These are phyloP conservation scores for Pyrus hybrid DNA, from an alignment of 331 rosid genomes.

Conservation along the genomic window DNA sequence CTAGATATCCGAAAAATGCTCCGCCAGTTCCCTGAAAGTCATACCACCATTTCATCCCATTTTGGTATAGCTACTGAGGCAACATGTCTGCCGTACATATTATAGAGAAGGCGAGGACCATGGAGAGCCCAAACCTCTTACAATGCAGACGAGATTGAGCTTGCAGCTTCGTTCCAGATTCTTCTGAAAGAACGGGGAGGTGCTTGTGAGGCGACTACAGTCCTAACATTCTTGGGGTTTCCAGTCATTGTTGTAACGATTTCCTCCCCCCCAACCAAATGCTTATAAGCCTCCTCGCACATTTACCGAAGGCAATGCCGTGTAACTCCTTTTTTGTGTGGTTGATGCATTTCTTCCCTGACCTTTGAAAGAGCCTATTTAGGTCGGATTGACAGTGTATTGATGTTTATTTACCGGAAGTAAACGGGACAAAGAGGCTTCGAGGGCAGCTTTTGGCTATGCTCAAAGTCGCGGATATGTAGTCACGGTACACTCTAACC, in stretches of 20 bases:
- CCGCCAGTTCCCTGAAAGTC: slow-evolving; percentile 71
- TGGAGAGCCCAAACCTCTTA: background rate
- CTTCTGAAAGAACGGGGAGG: slow-evolving; percentile 18
- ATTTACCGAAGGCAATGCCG: slow-evolving; percentile 5
- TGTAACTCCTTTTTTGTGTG: slow-evolving; percentile 26
- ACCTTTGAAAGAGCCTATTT: background rate
- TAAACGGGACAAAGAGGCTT: background rate
- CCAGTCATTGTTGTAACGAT: slow-evolving; percentile 15
- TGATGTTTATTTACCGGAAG: slow-evolving; percentile 3
- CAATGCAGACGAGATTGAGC: background rate
- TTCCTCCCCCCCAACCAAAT: background rate
- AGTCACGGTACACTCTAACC: background rate
- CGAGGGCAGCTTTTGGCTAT: background rate
- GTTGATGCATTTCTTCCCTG: slow-evolving; percentile 11
- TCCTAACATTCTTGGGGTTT: slow-evolving; percentile 26
- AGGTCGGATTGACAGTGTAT: slow-evolving; percentile 7
- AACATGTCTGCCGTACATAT: slow-evolving; percentile 31
- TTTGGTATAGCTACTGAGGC: slow-evolving; percentile 32
- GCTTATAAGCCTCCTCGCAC: slow-evolving; percentile 15
- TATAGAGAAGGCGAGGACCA: slow-evolving; percentile 16
- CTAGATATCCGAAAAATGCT: slow-evolving; percentile 76
- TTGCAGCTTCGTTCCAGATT: slow-evolving; percentile 16
- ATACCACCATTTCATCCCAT: slow-evolving; percentile 11
- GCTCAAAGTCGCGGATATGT: background rate
- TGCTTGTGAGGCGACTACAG: slow-evolving; percentile 9